Percentiles rank a stretch among this genome's conserved stretches.
Conservation (phyloP, 179 eudicot genomes). For the Patellifolia procumbens region DNA sequence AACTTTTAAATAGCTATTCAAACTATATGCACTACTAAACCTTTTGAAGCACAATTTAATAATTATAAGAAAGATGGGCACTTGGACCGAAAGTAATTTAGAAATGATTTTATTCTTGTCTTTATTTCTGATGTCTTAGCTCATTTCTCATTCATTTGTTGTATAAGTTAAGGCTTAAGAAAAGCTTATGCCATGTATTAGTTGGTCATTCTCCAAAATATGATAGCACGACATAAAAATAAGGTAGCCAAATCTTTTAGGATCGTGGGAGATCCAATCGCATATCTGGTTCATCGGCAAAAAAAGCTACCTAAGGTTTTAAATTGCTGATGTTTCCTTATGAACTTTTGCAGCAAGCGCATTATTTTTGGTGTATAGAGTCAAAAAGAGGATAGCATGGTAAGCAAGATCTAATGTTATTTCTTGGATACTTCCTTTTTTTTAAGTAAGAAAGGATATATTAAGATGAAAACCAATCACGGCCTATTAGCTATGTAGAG, state of each 20-base stretch:
- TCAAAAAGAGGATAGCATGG: neutral
- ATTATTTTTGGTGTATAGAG: neutral
- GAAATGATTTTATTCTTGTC: neutral
- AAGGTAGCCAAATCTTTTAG: neutral
- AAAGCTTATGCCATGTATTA: neutral
- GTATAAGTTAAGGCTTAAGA: neutral
- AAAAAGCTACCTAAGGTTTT: neutral
- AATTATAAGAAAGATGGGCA: too few relatives aligned
- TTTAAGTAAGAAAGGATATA: too few relatives aligned
- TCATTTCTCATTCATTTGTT: neutral
- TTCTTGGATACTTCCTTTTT: too few relatives aligned
- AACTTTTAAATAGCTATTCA: too few relatives aligned
- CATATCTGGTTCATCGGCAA: neutral
- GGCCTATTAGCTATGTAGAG: too few relatives aligned
- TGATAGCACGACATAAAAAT: neutral
- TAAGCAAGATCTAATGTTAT: too few relatives aligned
- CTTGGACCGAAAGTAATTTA: neutral
- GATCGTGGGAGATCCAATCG: constrained; percentile 8
- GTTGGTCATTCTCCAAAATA: neutral
- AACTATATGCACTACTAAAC: too few relatives aligned
- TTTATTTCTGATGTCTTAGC: neutral
- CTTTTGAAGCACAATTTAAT: too few relatives aligned
- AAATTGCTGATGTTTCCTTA: neutral
- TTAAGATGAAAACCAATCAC: too few relatives aligned
- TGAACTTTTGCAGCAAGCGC: neutral